Evolutionary conservation across 2,329 filamentous ascomycete genomes (phyloP).

Genomic region (Fusarium oligoseptatum): DNA sequence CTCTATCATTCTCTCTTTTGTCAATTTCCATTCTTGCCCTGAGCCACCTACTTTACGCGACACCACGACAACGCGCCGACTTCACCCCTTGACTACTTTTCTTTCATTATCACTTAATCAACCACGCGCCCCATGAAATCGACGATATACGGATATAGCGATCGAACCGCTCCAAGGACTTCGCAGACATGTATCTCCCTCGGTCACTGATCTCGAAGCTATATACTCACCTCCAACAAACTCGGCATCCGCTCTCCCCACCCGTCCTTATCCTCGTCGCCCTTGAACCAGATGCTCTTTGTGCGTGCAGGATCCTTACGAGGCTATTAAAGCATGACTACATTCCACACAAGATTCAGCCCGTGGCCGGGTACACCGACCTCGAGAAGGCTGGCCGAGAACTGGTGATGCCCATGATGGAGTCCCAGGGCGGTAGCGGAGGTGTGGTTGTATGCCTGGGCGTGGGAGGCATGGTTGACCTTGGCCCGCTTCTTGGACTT

Average conservation of each 20-base stretch:
- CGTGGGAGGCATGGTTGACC: constrained; percentile 90
- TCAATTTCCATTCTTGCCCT: background rate
- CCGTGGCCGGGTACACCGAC: constrained; percentile 92
- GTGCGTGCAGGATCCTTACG: constrained; percentile 94
- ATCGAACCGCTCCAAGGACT: constrained; percentile 22
- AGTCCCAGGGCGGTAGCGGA: constrained; percentile 84
- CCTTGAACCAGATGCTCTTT: constrained; percentile 94
- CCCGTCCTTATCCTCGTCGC: constrained; percentile 93
- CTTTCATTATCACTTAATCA: constrained; percentile 15
- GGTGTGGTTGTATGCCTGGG: constrained; percentile 93
- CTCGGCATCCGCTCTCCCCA: constrained; percentile 89
- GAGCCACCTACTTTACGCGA: constrained; percentile 39
- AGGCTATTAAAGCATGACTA: constrained; percentile 96
- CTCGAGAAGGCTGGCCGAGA: constrained; percentile 83
- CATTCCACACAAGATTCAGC: constrained; percentile 97
- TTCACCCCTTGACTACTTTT: constrained; percentile 22
- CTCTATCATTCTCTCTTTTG: background rate
- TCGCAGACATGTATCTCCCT: constrained; percentile 87
- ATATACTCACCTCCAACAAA: constrained; percentile 88
- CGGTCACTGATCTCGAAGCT: constrained; percentile 89
- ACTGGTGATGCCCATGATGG: constrained; percentile 88
- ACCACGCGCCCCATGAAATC: constrained; percentile 45
- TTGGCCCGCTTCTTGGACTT: constrained; percentile 83
- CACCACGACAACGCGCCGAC: constrained; percentile 25
- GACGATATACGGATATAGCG: constrained; percentile 28